phyloP scores from a whole-genome alignment of 1,139 yeast species.

The Magnusiomyces ingens region DNA sequence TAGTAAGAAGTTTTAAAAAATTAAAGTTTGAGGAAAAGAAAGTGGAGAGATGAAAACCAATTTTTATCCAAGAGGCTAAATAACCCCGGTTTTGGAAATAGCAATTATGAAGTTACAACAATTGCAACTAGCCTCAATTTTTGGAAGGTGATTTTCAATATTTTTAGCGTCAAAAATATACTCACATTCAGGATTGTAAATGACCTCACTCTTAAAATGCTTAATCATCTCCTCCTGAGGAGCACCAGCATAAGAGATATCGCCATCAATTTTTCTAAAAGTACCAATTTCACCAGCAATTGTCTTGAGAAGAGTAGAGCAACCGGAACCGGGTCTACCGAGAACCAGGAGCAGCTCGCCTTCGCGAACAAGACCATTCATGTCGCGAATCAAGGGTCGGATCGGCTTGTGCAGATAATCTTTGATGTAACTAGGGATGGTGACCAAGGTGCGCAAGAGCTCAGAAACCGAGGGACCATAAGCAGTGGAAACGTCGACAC shows the following conservation, averaged over 20 bases:
- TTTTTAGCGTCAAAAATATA: background rate
- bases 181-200: conserved; percentile 47
- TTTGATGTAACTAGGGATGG: conserved; percentile 27
- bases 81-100: too few relatives aligned
- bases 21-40: conserved; percentile 41
- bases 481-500: conserved; percentile 48
- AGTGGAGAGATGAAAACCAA: conserved; percentile 27
- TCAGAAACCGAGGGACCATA: conserved; percentile 46
- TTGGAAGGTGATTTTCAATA: background rate
- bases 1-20: conserved; percentile 48
- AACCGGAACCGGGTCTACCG: conserved; percentile 62
- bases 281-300: conserved; percentile 44
- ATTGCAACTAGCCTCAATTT: too few relatives aligned
- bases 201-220: conserved; percentile 42
- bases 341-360: conserved; percentile 54
- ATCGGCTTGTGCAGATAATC: conserved; percentile 15
- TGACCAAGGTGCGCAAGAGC: conserved; percentile 32
- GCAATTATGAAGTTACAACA: too few relatives aligned
- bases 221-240: conserved; percentile 42
- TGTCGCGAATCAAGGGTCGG: conserved; percentile 12
- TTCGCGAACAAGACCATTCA: conserved; percentile 23
- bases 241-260: conserved; percentile 46
- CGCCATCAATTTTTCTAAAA: conserved; percentile 34
- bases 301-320: conserved; percentile 50
- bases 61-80: too few relatives aligned